These are phyloP conservation scores for Aspergillus egyptiacus DNA, from an alignment of 495 filamentous ascomycete species.

Conservation along the genomic window DNA sequence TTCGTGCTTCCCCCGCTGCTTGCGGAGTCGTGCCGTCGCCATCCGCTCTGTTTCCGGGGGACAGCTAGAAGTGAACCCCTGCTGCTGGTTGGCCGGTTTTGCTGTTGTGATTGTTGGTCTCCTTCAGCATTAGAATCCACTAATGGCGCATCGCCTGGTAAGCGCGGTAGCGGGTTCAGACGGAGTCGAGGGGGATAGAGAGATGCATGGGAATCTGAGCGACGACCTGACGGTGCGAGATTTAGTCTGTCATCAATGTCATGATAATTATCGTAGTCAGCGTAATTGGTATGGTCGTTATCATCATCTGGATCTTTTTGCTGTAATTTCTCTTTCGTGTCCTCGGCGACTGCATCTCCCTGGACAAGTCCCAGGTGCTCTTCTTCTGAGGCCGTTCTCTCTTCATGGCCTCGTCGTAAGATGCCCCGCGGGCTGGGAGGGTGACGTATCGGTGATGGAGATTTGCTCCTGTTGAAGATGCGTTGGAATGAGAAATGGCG, in stretches of 20 bases:
- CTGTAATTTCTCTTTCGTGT: constrained; percentile 31
- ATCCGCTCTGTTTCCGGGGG: constrained; percentile 27
- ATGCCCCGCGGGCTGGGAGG: constrained; percentile 18
- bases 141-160: constrained; percentile 18
- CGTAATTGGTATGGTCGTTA: constrained; percentile 18
- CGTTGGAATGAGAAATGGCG: constrained; percentile 92
- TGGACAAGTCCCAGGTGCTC: constrained; percentile 81
- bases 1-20: constrained; percentile 7
- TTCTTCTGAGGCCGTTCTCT: constrained; percentile 62
- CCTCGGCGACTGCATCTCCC: constrained; percentile 51
- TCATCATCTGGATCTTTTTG: constrained; percentile 15
- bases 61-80: constrained; percentile 7
- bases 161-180: constrained; percentile 18
- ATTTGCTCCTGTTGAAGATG: constrained; percentile 54
- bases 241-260: constrained; percentile 10
- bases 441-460: constrained; percentile 20
- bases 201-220: constrained; percentile 5
- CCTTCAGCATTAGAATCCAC: constrained; percentile 2
- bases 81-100: constrained; percentile 5
- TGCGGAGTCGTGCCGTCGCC: constrained; percentile 29
- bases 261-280: constrained; percentile 20
- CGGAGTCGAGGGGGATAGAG: constrained; percentile 13
- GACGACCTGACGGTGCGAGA: constrained; percentile 5
- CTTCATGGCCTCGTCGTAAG: constrained; percentile 42
- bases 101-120: background rate